Percentiles rank a stretch among this genome's conserved stretches.
Evolutionary conservation across 345 rosid species (phyloP).

Genomic region (Eucalyptus victrix): DNA sequence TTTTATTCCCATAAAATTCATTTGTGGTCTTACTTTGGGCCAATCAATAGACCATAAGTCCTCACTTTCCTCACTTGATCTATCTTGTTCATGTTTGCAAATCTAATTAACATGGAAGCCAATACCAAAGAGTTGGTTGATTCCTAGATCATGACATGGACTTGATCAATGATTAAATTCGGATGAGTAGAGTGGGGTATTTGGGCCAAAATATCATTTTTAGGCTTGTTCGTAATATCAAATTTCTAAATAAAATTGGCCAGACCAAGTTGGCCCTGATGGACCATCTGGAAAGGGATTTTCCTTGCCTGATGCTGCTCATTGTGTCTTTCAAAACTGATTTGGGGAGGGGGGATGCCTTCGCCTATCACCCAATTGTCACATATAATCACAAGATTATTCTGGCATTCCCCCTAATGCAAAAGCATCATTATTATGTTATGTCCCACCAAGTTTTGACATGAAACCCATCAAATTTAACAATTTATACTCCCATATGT

Average conservation of each 20-base stretch:
- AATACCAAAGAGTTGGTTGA: not conserved
- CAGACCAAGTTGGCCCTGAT: not conserved
- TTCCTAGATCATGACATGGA: not conserved
- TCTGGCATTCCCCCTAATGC: not conserved
- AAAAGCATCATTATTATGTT: not conserved
- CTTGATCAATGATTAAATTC: not conserved
- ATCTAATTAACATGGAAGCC: not conserved
- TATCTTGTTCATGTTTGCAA: not conserved
- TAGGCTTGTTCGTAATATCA: not conserved
- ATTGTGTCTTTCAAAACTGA: not conserved
- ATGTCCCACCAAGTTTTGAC: not conserved
- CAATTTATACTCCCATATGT: not conserved
- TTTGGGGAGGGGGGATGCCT: not conserved
- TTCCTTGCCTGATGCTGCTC: not conserved
- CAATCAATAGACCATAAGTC: not conserved
- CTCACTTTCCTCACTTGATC: not conserved
- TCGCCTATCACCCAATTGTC: not conserved
- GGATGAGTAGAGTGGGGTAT: not conserved
- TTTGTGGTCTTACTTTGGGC: not conserved
- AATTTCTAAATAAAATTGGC: not conserved
- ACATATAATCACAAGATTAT: not conserved
- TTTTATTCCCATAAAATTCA: not conserved
- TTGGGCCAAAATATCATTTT: not conserved
- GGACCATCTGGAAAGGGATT: not conserved
- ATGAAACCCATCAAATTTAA: not conserved